A percentile compares a stretch with the other conserved stretches of the same genome.
Conservation (phyloP, 2,329 filamentous ascomycete genomes). For the Aspergillus caelatus region DNA sequence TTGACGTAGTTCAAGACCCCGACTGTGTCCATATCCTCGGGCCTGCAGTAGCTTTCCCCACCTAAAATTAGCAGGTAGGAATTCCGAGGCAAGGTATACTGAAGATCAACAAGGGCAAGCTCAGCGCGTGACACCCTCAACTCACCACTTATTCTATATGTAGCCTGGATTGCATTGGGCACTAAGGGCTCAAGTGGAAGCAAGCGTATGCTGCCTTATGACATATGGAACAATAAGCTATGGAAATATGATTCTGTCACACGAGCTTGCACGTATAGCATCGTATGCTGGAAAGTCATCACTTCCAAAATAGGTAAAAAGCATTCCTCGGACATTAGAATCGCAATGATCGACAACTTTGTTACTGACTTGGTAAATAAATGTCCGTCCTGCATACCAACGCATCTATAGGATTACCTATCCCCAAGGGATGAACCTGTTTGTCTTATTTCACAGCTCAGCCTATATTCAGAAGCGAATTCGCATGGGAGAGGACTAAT, state of each 20-base stretch:
- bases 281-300: background rate
- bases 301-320: background rate
- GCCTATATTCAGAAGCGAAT: background rate
- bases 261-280: background rate
- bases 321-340: background rate
- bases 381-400: background rate
- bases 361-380: background rate
- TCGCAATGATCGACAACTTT: background rate
- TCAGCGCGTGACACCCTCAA: background rate
- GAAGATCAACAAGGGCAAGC: background rate
- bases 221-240: background rate
- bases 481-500: background rate
- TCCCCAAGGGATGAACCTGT: constrained; percentile 1
- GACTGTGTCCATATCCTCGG: background rate
- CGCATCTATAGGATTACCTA: background rate
- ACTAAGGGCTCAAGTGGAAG: background rate
- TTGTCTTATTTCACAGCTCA: background rate
- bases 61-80: background rate
- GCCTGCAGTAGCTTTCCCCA: background rate
- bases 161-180: background rate
- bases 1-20: background rate
- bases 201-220: background rate
- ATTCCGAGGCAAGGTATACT: background rate
- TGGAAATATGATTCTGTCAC: background rate
- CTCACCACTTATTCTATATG: background rate